Percentiles rank a stretch among this genome's conserved stretches.
Evolutionary conservation across 2,329 filamentous ascomycete species (phyloP).

Genomic region (Capronia americana): DNA sequence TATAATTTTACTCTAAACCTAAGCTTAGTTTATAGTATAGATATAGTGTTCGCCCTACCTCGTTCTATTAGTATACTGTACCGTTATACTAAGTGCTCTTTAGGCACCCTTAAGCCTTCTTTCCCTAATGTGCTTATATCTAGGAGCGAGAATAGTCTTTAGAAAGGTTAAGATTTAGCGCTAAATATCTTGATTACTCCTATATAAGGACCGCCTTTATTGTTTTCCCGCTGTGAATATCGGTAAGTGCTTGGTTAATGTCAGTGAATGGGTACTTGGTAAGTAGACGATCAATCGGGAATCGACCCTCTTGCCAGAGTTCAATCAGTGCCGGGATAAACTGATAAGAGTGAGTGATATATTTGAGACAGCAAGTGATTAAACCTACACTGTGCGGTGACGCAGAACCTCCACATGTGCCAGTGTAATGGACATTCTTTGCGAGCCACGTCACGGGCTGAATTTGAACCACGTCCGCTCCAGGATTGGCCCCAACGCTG

Average conservation of each 20-base stretch:
- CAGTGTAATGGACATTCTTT: conserved; percentile 21
- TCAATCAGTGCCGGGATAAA: conserved; percentile 25
- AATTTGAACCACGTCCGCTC: conserved; percentile 6
- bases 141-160: too few relatives aligned
- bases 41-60: too few relatives aligned
- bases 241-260: conserved; percentile 35
- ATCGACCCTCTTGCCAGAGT: conserved; percentile 46
- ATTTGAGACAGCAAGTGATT: neutral
- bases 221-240: conserved; percentile 39
- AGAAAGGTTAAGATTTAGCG: too few relatives aligned
- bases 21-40: too few relatives aligned
- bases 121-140: too few relatives aligned
- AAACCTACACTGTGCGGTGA: conserved; percentile 18
- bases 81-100: too few relatives aligned
- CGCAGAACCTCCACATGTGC: conserved; percentile 22
- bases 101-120: too few relatives aligned
- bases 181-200: conserved; percentile 6
- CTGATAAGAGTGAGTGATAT: conserved; percentile 1
- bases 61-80: too few relatives aligned
- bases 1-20: too few relatives aligned
- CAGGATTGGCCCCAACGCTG: conserved; percentile 27
- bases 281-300: conserved; percentile 55
- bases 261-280: conserved; percentile 50
- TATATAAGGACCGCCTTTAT: conserved; percentile 42
- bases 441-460: conserved; percentile 9